phyloP scores from a whole-genome alignment of 2,329 filamentous ascomycete genomes.

The Colletotrichum sp. region DNA sequence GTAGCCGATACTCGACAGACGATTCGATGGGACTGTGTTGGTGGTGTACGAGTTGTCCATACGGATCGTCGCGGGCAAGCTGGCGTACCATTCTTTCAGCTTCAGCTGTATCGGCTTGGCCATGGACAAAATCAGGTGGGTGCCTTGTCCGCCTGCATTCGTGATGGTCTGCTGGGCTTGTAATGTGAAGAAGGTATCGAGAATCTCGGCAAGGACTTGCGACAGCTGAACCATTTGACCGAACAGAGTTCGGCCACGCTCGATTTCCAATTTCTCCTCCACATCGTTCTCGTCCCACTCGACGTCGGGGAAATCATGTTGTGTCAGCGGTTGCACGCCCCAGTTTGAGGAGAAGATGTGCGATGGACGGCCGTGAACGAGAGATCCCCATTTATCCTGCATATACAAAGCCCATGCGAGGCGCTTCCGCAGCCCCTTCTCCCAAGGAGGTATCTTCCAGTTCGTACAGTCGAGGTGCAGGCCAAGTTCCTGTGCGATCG shows the following conservation, averaged over 20 bases:
- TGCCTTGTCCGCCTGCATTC: conserved; percentile 71
- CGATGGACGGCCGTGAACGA: conserved; percentile 85
- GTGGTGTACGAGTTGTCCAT: conserved; percentile 66
- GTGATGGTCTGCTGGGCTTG: conserved; percentile 74
- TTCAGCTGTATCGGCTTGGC: conserved; percentile 85
- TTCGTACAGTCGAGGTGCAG: conserved; percentile 85
- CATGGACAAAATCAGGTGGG: conserved; percentile 73
- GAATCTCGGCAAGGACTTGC: conserved; percentile 78
- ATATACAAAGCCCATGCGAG: conserved; percentile 92
- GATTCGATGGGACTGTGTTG: conserved; percentile 42
- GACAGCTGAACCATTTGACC: conserved; percentile 78
- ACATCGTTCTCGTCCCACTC: conserved; percentile 67
- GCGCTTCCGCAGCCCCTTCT: conserved; percentile 82
- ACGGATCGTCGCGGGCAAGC: conserved; percentile 65
- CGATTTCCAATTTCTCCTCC: conserved; percentile 69
- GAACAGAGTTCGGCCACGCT: conserved; percentile 74
- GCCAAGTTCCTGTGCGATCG: conserved; percentile 85
- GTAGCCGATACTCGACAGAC: conserved; percentile 71
- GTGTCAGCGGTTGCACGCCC: conserved; percentile 72
- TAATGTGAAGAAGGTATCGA: conserved; percentile 83
- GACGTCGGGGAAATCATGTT: conserved; percentile 75
- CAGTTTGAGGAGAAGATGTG: conserved; percentile 75
- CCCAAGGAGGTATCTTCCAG: conserved; percentile 90
- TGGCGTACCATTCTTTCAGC: conserved; percentile 82
- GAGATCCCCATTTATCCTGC: conserved; percentile 90